Conservation (phyloP, 2,329 filamentous ascomycete genomes). For the Sphaerulina populicola region DNA sequence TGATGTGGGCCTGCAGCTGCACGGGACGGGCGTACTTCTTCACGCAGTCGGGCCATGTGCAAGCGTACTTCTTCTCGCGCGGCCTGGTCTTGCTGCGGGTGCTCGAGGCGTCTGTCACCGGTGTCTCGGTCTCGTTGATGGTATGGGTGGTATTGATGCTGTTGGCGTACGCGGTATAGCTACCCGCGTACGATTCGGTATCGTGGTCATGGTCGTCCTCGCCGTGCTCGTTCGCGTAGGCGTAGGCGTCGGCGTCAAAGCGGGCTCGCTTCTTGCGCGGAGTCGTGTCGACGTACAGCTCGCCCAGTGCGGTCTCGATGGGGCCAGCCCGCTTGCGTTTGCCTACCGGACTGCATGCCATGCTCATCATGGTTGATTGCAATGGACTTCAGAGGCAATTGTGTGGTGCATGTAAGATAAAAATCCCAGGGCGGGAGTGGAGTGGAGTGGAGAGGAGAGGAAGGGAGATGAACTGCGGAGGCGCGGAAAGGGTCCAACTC, state of each 20-base stretch:
- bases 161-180: constrained; percentile 11
- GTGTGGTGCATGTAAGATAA: background rate
- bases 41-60: constrained; percentile 63
- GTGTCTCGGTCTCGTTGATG: constrained; percentile 16
- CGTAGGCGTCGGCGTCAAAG: constrained; percentile 5
- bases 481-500: too few species aligned
- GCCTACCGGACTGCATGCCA: constrained; percentile 4
- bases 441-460: too few species aligned
- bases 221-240: background rate
- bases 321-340: constrained; percentile 13
- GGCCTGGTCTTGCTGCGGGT: constrained; percentile 31
- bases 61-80: constrained; percentile 65
- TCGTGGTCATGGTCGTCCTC: constrained; percentile 6
- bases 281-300: constrained; percentile 10
- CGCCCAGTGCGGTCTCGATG: constrained; percentile 6
- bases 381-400: background rate
- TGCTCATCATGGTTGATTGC: background rate
- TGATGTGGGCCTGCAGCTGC: constrained; percentile 67
- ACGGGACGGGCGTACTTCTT: constrained; percentile 85
- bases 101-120: constrained; percentile 20
- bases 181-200: constrained; percentile 8
- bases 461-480: too few species aligned
- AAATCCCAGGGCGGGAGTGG: background rate
- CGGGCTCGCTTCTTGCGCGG: constrained; percentile 13
- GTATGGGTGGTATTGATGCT: constrained; percentile 10